Conservation (phyloP, 352 stramenopile genomes). For the Globisporangium apiculatum region DNA sequence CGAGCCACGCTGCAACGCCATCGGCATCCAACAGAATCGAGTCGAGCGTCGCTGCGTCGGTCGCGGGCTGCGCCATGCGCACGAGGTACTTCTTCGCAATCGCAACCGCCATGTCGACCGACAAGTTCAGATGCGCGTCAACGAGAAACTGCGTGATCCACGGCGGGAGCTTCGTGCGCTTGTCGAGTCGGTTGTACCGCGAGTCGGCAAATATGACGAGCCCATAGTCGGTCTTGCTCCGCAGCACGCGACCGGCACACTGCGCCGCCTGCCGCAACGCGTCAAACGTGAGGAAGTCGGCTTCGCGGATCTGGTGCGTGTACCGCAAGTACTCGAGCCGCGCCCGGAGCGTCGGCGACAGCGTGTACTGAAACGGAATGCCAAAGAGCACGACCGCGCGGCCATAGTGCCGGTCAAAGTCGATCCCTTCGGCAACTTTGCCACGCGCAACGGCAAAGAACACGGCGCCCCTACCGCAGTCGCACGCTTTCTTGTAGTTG, state of each 20-base stretch:
- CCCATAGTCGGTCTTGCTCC: constrained; percentile 98
- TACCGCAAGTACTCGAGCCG: constrained; percentile 96
- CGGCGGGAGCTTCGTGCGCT: constrained; percentile 96
- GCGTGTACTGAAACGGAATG: constrained; percentile 99
- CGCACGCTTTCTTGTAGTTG: constrained; percentile 98
- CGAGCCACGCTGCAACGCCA: constrained; percentile 79
- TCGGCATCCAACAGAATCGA: constrained; percentile 92
- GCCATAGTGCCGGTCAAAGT: constrained; percentile 99
- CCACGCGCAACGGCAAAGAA: constrained; percentile 98
- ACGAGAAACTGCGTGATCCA: constrained; percentile 98
- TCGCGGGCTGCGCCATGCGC: constrained; percentile 95
- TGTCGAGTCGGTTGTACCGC: constrained; percentile 97
- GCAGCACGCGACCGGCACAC: constrained; percentile 96
- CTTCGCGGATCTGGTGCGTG: constrained; percentile 89
- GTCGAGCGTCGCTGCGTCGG: constrained; percentile 88
- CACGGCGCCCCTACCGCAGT: constrained; percentile 93
- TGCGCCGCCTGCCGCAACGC: constrained; percentile 96
- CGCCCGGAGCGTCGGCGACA: constrained; percentile 90
- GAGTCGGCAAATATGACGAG: constrained; percentile 98
- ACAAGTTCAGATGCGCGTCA: constrained; percentile 95
- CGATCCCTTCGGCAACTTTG: constrained; percentile 99
- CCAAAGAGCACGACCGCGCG: constrained; percentile 97
- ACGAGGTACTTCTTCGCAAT: constrained; percentile 95
- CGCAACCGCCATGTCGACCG: constrained; percentile 93
- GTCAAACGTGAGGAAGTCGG: constrained; percentile 99